Conservation (phyloP, 129 eudicot genomes). For the carrot (Daucus carota) region DH1_v3.0 NC_030382.2:37172001-37172500, state of each 20-base stretch:
- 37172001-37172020: conserved; percentile 13
- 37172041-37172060: conserved; percentile 26
- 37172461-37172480: too few relatives aligned
- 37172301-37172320: not conserved
- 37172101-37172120: conserved; percentile 27
- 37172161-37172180: not conserved
- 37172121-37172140: conserved; percentile 25
- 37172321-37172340: not conserved
- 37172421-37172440: too few relatives aligned
- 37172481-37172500: too few relatives aligned
- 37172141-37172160: conserved; percentile 14
- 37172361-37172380: not conserved
- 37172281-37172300: not conserved
- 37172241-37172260: not conserved
- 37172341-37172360: not conserved
- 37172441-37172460: too few relatives aligned
- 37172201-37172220: not conserved
- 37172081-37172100: conserved; percentile 17
- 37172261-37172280: not conserved
- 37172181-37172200: not conserved
- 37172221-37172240: not conserved
- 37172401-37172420: too few relatives aligned
- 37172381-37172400: too few relatives aligned
- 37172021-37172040: conserved; percentile 2
- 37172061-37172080: conserved; percentile 18